phyloP scores from a whole-genome alignment of 768 basidiomycete species.

The Naganishia vaughanmartiniae region DNA sequence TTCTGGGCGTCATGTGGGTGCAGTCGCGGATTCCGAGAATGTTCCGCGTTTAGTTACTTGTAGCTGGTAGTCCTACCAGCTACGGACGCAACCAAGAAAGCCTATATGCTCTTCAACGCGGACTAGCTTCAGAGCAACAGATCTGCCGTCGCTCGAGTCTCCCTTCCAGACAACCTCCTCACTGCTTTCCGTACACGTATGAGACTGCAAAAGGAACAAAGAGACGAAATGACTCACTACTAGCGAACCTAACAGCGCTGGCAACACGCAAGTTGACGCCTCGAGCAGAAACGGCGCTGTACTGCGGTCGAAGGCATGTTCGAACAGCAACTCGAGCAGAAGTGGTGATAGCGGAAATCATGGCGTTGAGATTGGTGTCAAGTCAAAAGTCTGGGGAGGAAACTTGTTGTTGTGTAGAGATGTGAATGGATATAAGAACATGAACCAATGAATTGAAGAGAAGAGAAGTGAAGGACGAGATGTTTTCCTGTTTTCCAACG shows the following conservation, averaged over 20 bases:
- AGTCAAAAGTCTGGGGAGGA: too few species aligned
- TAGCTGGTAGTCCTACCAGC: background rate
- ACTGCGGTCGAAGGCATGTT: background rate
- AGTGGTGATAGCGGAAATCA: conserved; percentile 16
- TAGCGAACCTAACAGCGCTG: conserved; percentile 28
- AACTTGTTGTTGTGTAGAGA: too few species aligned
- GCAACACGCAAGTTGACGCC: background rate
- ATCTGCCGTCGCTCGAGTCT: background rate
- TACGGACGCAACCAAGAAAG: background rate
- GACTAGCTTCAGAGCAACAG: background rate
- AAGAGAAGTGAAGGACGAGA: too few species aligned
- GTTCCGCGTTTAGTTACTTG: background rate
- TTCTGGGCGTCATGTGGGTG: too few species aligned
- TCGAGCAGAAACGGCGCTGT: background rate
- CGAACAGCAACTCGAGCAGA: conserved; percentile 8
- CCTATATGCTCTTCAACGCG: background rate
- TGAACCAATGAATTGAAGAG: too few species aligned
- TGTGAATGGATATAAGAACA: too few species aligned
- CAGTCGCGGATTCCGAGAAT: background rate
- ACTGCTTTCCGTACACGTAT: background rate
- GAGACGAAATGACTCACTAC: conserved; percentile 14
- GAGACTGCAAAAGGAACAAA: background rate
- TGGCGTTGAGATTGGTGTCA: background rate
- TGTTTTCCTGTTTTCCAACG: too few species aligned
- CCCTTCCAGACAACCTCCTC: background rate